Base-by-base conservation (phyloP, 2,329 filamentous ascomycete species). In the Pseudomassariella vexata region DNA sequence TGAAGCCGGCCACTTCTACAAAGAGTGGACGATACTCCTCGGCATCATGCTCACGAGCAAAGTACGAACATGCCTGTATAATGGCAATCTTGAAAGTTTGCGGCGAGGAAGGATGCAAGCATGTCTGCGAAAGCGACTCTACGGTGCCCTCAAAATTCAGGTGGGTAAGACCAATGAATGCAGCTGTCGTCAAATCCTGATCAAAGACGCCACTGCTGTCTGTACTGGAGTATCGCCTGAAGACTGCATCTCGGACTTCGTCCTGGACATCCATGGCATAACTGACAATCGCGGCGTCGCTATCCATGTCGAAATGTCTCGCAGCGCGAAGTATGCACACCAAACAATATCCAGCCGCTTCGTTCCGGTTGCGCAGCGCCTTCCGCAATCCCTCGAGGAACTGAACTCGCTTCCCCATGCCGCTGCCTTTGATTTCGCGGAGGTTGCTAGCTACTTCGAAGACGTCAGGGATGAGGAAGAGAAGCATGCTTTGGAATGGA, bases 211-310 rank as follows among this genome's bases (percentile, higher is more conserved):
- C 52, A n/a, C 30, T 33, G 8, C 59, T 55, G 17, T 79, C 70
- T 23, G 61, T 50, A 9, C 61, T 60, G 2, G 65, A 54, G 27
- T 68, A 60, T 20, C 68, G 68, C 35, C 72, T 68, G 45, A 83
- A 82, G 5, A 82, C 70, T 28, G 76, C 75, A 46, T 82, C 78
- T 28, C 70, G 67, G 28, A 84, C 68, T 51, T 84, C 79, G 45
- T 81, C 76, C 46, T 83, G 79, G 7, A 84, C 73, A 50, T 84
- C 79, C 55, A 82, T 64, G 23, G 78, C 78, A 50, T 79, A 84
- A 50, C 77, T 81, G 37, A 81, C 65, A 36, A 81, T 62, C 3
- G 73, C 73, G 9, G 74, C 71, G 45, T 84, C 79, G 46, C 69
- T 76, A 38, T 82, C 73, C 6, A 65, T 59, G 36, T 73, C 65